Evolutionary conservation across 345 rosid genomes (phyloP).

Genomic region (Erucastrum elatum): DNA sequence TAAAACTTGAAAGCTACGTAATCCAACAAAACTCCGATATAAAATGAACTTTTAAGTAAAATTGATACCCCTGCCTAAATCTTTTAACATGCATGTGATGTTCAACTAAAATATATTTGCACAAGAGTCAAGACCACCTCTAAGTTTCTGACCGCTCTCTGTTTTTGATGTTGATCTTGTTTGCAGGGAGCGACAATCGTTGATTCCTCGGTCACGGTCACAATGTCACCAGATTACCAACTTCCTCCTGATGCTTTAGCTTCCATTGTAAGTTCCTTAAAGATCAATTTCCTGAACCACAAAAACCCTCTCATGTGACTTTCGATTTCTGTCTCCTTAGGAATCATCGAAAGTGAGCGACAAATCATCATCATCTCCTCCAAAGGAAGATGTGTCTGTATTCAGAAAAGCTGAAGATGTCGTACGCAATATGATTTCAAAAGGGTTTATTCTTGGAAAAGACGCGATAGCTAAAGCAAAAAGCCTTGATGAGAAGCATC

Average conservation of each 20-base stretch:
- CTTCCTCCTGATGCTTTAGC: slow-evolving; percentile 66
- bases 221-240: slow-evolving; percentile 67
- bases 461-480: slow-evolving; percentile 76
- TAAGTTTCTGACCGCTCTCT: neutral
- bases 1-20: neutral
- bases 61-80: neutral
- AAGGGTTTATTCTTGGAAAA: slow-evolving; percentile 81
- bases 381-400: slow-evolving; percentile 54
- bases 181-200: slow-evolving; percentile 83
- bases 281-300: neutral
- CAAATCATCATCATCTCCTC: slow-evolving; percentile 36
- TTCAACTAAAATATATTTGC: neutral
- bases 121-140: neutral
- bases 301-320: neutral
- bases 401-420: slow-evolving; percentile 78
- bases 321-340: slow-evolving; percentile 29
- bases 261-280: slow-evolving; percentile 43
- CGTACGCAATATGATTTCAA: slow-evolving; percentile 74
- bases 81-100: neutral
- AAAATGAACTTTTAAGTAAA: neutral
- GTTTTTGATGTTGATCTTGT: neutral
- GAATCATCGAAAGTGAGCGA: slow-evolving; percentile 34
- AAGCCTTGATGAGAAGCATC: slow-evolving; percentile 80
- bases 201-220: slow-evolving; percentile 59
- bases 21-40: neutral